Evolutionary conservation across 331 rosid species (phyloP).

Genomic region (Cydonia oblonga): DNA sequence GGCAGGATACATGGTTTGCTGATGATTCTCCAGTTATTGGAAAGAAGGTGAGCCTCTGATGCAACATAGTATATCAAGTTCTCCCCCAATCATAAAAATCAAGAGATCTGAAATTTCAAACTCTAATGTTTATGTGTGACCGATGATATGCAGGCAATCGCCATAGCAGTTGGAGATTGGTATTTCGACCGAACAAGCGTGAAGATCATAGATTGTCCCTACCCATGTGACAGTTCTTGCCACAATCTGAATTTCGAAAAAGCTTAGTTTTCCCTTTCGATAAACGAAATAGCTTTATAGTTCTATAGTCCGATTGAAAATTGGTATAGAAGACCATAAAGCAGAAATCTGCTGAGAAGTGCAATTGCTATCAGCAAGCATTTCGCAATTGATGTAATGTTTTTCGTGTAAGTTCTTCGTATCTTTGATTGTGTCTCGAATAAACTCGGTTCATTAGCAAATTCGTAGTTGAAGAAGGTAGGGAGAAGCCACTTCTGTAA

Average conservation of each 20-base stretch:
- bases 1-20: conserved; percentile 93
- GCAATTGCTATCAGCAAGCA: conserved; percentile 28
- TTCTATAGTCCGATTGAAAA: conserved; percentile 23
- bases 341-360: conserved; percentile 19
- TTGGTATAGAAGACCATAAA: conserved; percentile 18
- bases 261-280: conserved; percentile 3
- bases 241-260: conserved; percentile 67
- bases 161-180: conserved; percentile 95
- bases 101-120: neutral
- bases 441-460: neutral
- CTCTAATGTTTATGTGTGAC: neutral
- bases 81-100: neutral
- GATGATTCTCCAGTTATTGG: conserved; percentile 57
- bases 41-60: conserved; percentile 48
- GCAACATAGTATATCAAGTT: neutral
- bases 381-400: conserved; percentile 4
- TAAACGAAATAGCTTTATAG: conserved; percentile 5
- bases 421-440: neutral
- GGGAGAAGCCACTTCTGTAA: neutral
- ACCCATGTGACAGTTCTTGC: conserved; percentile 82
- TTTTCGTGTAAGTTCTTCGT: conserved; percentile 16
- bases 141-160: conserved; percentile 51
- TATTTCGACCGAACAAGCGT: conserved; percentile 59
- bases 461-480: neutral
- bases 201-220: conserved; percentile 68